Evolutionary conservation across 768 basidiomycete species (phyloP).

Genomic region (Lactarius trivialis): DNA sequence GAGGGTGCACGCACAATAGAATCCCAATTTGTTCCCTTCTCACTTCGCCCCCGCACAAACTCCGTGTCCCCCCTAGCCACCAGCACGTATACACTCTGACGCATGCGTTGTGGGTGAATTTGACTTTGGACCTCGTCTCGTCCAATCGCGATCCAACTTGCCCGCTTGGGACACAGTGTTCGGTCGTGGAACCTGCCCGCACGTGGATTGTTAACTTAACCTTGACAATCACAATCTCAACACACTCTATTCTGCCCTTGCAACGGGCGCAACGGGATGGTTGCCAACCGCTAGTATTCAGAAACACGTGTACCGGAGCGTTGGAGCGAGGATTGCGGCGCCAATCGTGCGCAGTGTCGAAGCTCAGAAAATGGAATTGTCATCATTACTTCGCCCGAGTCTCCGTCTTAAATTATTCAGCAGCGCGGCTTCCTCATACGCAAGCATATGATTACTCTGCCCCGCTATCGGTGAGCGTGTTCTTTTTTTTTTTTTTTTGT

Average conservation of each 20-base stretch:
- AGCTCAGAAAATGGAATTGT: not conserved
- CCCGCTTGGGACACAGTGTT: not conserved
- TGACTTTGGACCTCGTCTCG: not conserved
- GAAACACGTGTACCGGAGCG: not conserved
- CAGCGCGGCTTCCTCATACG: not conserved
- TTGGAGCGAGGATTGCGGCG: not conserved
- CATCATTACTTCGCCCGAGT: not conserved
- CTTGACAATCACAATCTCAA: not conserved
- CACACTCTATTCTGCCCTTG: not conserved
- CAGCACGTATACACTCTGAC: not conserved
- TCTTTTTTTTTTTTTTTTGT: not conserved
- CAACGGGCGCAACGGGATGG: not conserved
- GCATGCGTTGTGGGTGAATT: not conserved
- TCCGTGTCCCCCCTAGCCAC: not conserved
- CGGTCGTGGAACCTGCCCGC: not conserved
- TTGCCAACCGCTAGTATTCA: not conserved
- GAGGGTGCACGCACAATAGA: constrained; percentile 3
- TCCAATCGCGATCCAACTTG: not conserved
- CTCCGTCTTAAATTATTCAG: not conserved
- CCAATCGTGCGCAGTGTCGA: not conserved
- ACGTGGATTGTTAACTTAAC: not conserved
- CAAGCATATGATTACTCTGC: not conserved
- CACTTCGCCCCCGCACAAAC: not conserved
- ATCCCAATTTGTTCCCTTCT: not conserved
- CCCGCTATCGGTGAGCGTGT: not conserved